phyloP scores from a whole-genome alignment of 495 filamentous ascomycete genomes.

The Penicillium samsonianum region DNA sequence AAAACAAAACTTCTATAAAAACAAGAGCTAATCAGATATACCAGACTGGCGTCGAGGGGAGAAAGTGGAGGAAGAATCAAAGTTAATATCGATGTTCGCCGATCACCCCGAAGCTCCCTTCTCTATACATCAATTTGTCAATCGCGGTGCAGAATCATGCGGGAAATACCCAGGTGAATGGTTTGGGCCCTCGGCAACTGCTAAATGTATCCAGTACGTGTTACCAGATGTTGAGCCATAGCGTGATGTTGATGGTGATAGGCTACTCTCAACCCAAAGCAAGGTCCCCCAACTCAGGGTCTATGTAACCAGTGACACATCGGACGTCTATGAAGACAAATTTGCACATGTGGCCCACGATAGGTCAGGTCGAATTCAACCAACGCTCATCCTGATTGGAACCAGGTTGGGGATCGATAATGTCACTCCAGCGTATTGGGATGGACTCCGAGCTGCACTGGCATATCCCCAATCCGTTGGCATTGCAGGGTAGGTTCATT shows the following conservation, averaged over 20 bases:
- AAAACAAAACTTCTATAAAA: not conserved
- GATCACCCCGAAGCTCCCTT: constrained; percentile 86
- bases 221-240: not conserved
- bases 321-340: constrained; percentile 88
- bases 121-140: constrained; percentile 93
- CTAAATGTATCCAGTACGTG: constrained; percentile 90
- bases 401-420: constrained; percentile 90
- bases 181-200: constrained; percentile 98
- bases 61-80: constrained; percentile 61
- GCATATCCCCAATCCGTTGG: constrained; percentile 89
- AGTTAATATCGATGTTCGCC: constrained; percentile 80
- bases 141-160: constrained; percentile 82
- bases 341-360: constrained; percentile 73
- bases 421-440: constrained; percentile 89
- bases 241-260: constrained; percentile 41
- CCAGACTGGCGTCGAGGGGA: constrained; percentile 77
- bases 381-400: constrained; percentile 86
- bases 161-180: constrained; percentile 96
- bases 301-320: constrained; percentile 85
- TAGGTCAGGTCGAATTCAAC: constrained; percentile 64
- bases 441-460: constrained; percentile 76
- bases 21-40: constrained; percentile 25
- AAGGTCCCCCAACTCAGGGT: constrained; percentile 63
- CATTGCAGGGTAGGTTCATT: constrained; percentile 78
- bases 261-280: constrained; percentile 68